Percentiles rank a stretch among this genome's conserved stretches.
These are phyloP conservation scores for Ophiostoma sp. DNA, from an alignment of 2,329 filamentous ascomycete genomes.

Conservation along the genomic window DNA sequence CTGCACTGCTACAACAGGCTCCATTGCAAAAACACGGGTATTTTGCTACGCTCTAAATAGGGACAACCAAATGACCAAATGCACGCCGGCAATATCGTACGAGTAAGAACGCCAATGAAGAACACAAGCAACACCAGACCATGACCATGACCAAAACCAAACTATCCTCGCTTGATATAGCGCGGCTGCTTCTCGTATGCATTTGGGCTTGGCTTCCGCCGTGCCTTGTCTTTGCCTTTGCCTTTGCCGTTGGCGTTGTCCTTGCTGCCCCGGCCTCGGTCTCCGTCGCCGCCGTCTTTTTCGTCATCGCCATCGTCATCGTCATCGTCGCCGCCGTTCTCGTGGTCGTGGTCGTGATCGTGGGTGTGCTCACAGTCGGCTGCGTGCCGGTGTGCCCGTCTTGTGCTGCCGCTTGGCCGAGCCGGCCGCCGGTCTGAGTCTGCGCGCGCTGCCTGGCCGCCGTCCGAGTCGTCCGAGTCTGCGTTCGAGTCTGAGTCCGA, in stretches of 20 bases:
- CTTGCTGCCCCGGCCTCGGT: not conserved
- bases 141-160: too few species aligned
- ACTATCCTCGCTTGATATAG: constrained; percentile 34
- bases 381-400: constrained; percentile 31
- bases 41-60: not conserved
- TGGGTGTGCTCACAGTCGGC: constrained; percentile 35
- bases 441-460: constrained; percentile 26
- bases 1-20: not conserved
- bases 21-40: not conserved
- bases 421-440: constrained; percentile 27
- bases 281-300: constrained; percentile 33
- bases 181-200: constrained; percentile 71
- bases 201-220: constrained; percentile 62
- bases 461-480: constrained; percentile 32
- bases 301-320: constrained; percentile 35
- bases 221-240: constrained; percentile 29
- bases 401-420: constrained; percentile 29
- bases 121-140: not conserved
- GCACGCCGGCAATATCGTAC: not conserved
- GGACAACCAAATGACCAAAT: not conserved
- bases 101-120: not conserved
- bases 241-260: constrained; percentile 21
- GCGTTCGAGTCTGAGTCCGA: constrained; percentile 51
- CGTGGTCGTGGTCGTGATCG: constrained; percentile 32
- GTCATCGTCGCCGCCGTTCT: constrained; percentile 35